These are phyloP conservation scores for Colletotrichum sp. DNA, from an alignment of 2,329 filamentous ascomycete species.

Conservation along the genomic window DNA sequence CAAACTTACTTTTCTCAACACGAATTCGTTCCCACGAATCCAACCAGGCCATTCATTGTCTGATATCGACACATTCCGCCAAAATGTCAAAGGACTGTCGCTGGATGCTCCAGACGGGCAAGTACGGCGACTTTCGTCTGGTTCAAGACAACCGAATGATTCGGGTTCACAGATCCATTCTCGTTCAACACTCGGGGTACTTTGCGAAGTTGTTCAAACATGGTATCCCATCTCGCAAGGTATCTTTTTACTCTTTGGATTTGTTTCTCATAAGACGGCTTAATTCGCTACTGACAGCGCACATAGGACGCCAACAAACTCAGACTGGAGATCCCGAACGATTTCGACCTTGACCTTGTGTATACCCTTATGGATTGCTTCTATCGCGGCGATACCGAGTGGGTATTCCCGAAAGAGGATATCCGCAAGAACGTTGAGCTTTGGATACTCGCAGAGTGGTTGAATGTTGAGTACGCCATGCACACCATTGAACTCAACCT, in stretches of 20 bases:
- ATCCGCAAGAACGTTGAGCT: neutral
- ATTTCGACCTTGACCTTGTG: neutral
- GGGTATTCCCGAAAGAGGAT: neutral
- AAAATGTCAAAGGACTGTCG: neutral
- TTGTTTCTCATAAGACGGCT: too few species aligned
- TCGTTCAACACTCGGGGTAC: neutral
- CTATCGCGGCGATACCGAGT: neutral
- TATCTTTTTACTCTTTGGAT: neutral
- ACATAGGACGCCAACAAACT: too few species aligned
- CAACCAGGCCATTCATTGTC: neutral
- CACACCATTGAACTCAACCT: neutral
- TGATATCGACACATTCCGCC: neutral
- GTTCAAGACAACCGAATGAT: neutral
- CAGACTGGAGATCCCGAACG: neutral
- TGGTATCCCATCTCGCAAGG: neutral
- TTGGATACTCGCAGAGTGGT: neutral
- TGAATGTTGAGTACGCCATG: neutral
- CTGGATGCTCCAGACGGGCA: neutral
- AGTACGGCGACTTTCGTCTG: neutral
- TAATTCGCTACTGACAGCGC: too few species aligned
- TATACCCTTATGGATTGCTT: neutral
- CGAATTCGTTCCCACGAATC: neutral
- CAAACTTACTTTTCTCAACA: neutral
- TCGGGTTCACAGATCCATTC: neutral
- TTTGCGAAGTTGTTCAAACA: neutral